Evolutionary conservation across 805 yeast genomes (phyloP), one percentile per base, ranked within the genome.

Genomic region (Candida fluviatilis): DNA sequence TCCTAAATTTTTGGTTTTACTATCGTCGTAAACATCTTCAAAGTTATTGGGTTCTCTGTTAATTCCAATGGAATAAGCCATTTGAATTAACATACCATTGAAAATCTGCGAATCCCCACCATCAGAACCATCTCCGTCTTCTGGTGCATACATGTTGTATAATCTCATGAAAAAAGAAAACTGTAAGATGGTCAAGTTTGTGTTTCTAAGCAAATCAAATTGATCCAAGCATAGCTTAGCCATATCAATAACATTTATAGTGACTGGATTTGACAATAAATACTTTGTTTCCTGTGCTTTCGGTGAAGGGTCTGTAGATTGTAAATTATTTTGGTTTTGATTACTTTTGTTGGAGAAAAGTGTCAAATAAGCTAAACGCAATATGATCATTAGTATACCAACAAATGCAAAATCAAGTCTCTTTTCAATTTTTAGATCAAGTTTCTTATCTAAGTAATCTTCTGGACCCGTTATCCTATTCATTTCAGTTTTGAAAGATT

Each of bases 41-140:
- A 77, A 76, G 28, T 64, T 63, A 33, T 67, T 70, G 1, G 89
- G 88, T 45, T 83, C 89, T 50, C 89, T 64, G 52, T 83, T 82
- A 13, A 82, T 46, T 0, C 88, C 90, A 46, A 82, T 71, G 16
- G 80, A 71, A 40, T 76, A 71, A 0, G 82, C 85, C 80, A 81
- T 78, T 47, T 80, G 86, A 10, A 79, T 61, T 19, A 81, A 62
- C 63, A 78, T 69, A 1, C 81, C 79, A 14, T 73, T 56, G 36
- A 71, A 64, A 4, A 78, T 69, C 49, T 76, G 82, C 2, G 78
- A 71, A 30, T 75, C 76, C 18, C 80, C 81, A 37, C 80, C 84
- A 52, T 78, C 85, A 3, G 67, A 64, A 1, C 74, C 69, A 49
- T 77, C 82, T 14, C 82, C 83, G 47, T 76, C 79, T 44, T 72